Evolutionary conservation across 352 stramenopile genomes (phyloP).

Genomic region (Sclerospora graminicola): DNA sequence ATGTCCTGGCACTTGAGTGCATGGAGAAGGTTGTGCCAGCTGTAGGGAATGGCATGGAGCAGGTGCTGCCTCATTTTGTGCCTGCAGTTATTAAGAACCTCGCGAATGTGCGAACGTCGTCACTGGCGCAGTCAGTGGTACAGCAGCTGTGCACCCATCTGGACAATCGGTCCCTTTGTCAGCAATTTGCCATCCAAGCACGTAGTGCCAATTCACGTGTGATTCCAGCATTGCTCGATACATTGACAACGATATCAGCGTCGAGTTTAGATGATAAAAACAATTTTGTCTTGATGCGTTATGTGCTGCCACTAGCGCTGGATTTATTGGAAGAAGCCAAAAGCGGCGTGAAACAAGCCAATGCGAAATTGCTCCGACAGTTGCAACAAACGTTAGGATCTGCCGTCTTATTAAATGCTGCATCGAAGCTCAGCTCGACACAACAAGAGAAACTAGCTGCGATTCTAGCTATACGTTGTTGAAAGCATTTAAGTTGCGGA

Average conservation of each 20-base stretch:
- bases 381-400: too few relatives aligned
- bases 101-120: conserved; percentile 37
- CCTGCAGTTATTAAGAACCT: conserved; percentile 48
- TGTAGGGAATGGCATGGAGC: conserved; percentile 44
- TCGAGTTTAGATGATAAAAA: conserved; percentile 33
- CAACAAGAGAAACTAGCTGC: too few relatives aligned
- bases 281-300: conserved; percentile 42
- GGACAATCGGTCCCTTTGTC: conserved; percentile 42
- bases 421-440: conserved; percentile 3
- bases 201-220: conserved; percentile 43
- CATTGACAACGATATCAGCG: conserved; percentile 26
- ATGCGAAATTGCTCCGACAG: conserved; percentile 28
- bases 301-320: conserved; percentile 60
- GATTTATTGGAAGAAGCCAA: conserved; percentile 70
- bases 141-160: conserved; percentile 34
- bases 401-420: too few relatives aligned
- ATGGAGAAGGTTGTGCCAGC: conserved; percentile 39
- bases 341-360: conserved; percentile 58
- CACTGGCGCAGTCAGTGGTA: conserved; percentile 29
- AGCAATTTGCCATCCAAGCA: conserved; percentile 40
- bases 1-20: conserved; percentile 42
- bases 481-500: too few relatives aligned
- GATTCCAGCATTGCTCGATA: conserved; percentile 49
- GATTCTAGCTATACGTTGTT: too few relatives aligned
- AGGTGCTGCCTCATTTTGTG: conserved; percentile 43